Base-by-base conservation (phyloP, 2,329 filamentous ascomycete genomes). In the Fusarium coffeatum region DNA sequence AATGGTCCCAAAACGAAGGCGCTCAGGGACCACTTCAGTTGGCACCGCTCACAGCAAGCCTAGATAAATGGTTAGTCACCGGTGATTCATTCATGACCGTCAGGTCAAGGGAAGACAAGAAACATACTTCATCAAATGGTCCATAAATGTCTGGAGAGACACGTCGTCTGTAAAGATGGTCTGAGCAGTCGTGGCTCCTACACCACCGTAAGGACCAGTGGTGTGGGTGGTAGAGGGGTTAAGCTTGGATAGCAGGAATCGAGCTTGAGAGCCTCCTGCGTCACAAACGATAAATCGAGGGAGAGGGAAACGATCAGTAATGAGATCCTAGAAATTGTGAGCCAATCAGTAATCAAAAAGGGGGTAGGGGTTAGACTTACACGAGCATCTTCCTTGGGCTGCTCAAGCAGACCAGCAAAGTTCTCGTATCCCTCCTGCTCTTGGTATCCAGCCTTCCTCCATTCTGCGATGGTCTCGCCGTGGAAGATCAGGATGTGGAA, bases 401-500 rank as follows among this genome's bases (percentile, higher is more conserved):
- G 91, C 78, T 98, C 94, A 49, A 99, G 86, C 53, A 99, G 86
- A 32, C 90, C 83, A 51, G 91, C 92, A 83, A 99, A 97, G 81
- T 98, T 98, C 81, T 98, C 96, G 77, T 99, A 99, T 12, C 96
- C 96, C 78, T 98, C 95, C 80, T 98, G 95, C 4, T 98, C 94
- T 74, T 99, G 96, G 78, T 99, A 99, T 2, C 96, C 96, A 20
- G 94, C 94, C 81, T 99, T 98, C 72, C 94, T 90, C 96, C 96
- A 99, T 79, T 98, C 94, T 1, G 96, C 96, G 80, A 98, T 92
- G 0, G 95, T 98, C 85, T 99, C 95, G 68, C 96, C 96, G 76
- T 99, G 94, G 88, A 98, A 99, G 75, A 99, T 99, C 58, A 99
- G 89, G 67, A 99, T 99, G 80, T 99, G 96, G 88, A 99, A 99